These are phyloP conservation scores for Osmanthus fragrans DNA, from an alignment of 257 asterid species.

Conservation along the genomic window DNA sequence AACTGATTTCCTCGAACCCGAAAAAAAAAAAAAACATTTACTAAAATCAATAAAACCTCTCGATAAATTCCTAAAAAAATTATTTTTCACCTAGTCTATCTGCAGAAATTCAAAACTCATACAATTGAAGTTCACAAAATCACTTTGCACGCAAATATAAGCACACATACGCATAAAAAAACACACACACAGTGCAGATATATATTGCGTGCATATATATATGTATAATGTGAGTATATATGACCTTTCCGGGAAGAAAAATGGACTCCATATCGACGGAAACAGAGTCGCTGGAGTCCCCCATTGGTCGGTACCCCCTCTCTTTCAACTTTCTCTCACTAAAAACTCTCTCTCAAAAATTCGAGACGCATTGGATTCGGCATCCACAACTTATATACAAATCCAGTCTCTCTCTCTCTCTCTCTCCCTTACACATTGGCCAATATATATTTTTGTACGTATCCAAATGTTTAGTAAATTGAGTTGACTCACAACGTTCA, in stretches of 20 bases:
- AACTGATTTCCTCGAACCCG: background rate
- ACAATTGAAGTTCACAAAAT: background rate
- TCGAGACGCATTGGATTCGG: constrained; percentile 30
- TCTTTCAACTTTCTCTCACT: constrained; percentile 14
- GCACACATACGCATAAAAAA: background rate
- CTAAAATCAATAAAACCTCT: background rate
- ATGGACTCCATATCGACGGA: constrained; percentile 49
- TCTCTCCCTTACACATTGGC: constrained; percentile 12
- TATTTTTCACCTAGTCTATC: background rate
- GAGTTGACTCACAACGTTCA: constrained; percentile 38
- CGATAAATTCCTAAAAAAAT: background rate
- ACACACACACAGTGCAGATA: background rate
- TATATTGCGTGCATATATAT: background rate
- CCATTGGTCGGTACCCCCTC: constrained; percentile 29
- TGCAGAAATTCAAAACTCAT: background rate
- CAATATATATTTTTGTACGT: background rate
- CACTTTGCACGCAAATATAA: background rate
- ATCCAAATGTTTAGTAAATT: background rate
- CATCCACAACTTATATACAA: constrained; percentile 33
- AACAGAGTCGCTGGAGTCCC: constrained; percentile 54
- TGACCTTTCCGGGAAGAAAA: constrained; percentile 51
- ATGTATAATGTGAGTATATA: constrained; percentile 6
- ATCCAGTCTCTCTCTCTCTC: constrained; percentile 11
- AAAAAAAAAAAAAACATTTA: background rate
- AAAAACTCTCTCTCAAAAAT: constrained; percentile 5